Conservation (phyloP, 1,139 yeast genomes). For the Zygotorulaspora mrakii region DNA sequence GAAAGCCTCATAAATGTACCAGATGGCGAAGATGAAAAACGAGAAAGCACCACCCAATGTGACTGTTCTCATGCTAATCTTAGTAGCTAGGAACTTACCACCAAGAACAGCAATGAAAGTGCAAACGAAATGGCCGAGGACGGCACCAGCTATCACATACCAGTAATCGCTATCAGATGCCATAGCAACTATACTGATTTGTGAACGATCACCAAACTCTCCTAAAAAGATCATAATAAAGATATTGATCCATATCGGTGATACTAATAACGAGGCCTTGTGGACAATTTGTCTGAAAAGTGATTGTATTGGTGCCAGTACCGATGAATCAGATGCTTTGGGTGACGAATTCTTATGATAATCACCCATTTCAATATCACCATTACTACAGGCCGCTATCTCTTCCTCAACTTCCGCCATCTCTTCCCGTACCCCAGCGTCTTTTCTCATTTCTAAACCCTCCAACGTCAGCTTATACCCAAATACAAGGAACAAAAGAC, state of each 20-base stretch:
- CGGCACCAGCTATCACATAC: constrained; percentile 85
- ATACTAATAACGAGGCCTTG: constrained; percentile 56
- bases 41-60: constrained; percentile 88
- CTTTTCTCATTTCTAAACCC: constrained; percentile 77
- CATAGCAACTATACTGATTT: constrained; percentile 96
- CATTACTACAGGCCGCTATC: constrained; percentile 59
- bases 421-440: constrained; percentile 87
- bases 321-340: constrained; percentile 6
- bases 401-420: constrained; percentile 96
- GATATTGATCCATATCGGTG: constrained; percentile 93
- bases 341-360: constrained; percentile 13
- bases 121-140: constrained; percentile 86
- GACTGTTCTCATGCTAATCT: constrained; percentile 85
- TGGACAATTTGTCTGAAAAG: constrained; percentile 48
- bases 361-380: constrained; percentile 56
- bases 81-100: constrained; percentile 84
- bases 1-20: constrained; percentile 70
- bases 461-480: constrained; percentile 75
- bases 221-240: constrained; percentile 95
- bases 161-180: constrained; percentile 95
- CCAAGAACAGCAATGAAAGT: constrained; percentile 91
- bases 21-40: constrained; percentile 73
- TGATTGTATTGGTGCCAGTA: constrained; percentile 11
- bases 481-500: constrained; percentile 73
- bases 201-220: constrained; percentile 99